Evolutionary conservation across 768 basidiomycete genomes (phyloP).

Genomic region (Mycena haematopus): DNA sequence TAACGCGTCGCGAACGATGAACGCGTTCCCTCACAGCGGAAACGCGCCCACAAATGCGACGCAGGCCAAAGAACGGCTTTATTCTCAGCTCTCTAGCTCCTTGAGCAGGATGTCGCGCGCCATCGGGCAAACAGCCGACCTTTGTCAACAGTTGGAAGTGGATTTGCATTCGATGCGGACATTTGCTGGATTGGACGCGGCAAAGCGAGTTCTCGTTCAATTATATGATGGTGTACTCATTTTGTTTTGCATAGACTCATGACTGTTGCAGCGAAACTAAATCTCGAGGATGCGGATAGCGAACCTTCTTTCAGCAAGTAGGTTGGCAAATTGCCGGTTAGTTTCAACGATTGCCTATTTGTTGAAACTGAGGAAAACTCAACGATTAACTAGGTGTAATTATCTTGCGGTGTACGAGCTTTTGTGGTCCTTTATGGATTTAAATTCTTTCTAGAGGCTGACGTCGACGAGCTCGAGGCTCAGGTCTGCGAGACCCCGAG

Average conservation of each 20-base stretch:
- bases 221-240: neutral
- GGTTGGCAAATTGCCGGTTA: neutral
- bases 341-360: neutral
- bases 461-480: too few relatives aligned
- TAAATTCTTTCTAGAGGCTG: too few relatives aligned
- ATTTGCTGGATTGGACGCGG: constrained; percentile 80
- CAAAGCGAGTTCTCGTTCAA: constrained; percentile 57
- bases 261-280: constrained; percentile 54
- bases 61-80: constrained; percentile 82
- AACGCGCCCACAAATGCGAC: constrained; percentile 64
- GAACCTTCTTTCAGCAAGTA: constrained; percentile 5
- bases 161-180: constrained; percentile 82
- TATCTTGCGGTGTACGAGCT: too few relatives aligned
- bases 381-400: too few relatives aligned
- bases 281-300: constrained; percentile 35
- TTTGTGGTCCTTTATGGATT: too few relatives aligned
- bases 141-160: constrained; percentile 77
- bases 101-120: constrained; percentile 72
- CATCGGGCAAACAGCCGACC: constrained; percentile 73
- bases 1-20: constrained; percentile 13
- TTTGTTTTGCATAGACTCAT: constrained; percentile 49
- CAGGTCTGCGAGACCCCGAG: too few relatives aligned
- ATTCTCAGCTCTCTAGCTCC: constrained; percentile 74
- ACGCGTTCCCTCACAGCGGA: constrained; percentile 28
- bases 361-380: neutral